phyloP scores from a whole-genome alignment of 768 basidiomycete species.

The Gymnopilus junonius region DNA sequence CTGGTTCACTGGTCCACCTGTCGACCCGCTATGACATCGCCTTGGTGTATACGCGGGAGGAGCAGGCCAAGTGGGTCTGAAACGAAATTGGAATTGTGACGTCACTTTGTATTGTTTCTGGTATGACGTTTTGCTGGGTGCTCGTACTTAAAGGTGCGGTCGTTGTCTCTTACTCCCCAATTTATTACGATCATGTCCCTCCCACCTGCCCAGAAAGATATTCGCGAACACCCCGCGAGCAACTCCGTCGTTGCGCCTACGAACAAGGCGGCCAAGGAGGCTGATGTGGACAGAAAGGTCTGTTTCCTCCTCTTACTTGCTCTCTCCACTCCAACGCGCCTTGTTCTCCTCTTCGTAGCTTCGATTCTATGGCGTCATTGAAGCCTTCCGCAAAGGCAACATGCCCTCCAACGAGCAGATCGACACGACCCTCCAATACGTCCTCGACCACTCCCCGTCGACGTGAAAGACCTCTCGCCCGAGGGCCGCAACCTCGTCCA shows the following conservation, averaged over 20 bases:
- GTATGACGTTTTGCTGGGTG: neutral
- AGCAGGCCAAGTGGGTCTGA: neutral
- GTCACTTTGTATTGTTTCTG: neutral
- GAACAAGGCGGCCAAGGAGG: constrained; percentile 61
- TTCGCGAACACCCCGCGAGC: constrained; percentile 56
- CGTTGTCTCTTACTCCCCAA: neutral
- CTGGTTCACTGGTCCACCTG: too few relatives aligned
- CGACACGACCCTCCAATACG: constrained; percentile 70
- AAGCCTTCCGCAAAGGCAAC: constrained; percentile 80
- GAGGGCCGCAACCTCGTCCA: constrained; percentile 79
- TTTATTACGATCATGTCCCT: constrained; percentile 59
- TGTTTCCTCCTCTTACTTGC: neutral
- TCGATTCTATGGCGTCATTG: constrained; percentile 77
- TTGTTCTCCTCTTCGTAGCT: constrained; percentile 46
- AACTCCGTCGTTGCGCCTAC: constrained; percentile 71
- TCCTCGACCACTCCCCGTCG: constrained; percentile 63
- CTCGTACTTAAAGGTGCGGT: neutral
- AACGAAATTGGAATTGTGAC: neutral
- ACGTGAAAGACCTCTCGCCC: constrained; percentile 66
- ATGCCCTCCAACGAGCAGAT: constrained; percentile 85
- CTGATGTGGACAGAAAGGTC: constrained; percentile 82
- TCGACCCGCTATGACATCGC: neutral
- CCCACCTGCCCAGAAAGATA: constrained; percentile 63
- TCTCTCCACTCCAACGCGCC: neutral
- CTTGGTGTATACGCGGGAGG: neutral